Conservation (phyloP, 345 rosid species). For the Anastatica hierochuntica region DNA sequence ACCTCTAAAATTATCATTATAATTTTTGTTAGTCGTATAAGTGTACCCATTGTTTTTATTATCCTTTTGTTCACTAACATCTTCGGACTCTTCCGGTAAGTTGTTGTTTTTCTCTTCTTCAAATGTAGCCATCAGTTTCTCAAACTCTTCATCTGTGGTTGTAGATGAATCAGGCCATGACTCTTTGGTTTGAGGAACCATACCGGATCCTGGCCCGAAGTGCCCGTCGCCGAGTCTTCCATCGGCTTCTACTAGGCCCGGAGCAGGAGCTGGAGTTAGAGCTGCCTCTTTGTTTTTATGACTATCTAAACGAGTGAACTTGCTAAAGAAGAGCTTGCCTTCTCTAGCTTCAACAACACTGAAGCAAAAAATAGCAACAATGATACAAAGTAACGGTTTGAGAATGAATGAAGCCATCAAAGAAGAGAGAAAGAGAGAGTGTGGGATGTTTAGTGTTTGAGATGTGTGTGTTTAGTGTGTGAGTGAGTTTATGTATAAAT, state of each 20-base stretch:
- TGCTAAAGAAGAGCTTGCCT: constrained; percentile 49
- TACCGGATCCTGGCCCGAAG: constrained; percentile 38
- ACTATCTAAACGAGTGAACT: constrained; percentile 31
- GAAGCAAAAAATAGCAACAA: constrained; percentile 16
- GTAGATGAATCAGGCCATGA: constrained; percentile 24
- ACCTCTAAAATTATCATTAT: no score
- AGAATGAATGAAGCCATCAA: constrained; percentile 34
- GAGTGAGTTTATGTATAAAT: constrained; percentile 19
- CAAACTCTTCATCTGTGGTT: constrained; percentile 22
- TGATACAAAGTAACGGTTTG: constrained; percentile 11
- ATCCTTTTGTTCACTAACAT: constrained; percentile 13
- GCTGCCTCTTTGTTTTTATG: not conserved
- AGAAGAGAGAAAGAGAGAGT: not conserved
- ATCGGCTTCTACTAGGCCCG: constrained; percentile 12
- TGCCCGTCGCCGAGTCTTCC: constrained; percentile 30
- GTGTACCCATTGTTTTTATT: constrained; percentile 17
- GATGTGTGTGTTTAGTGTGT: constrained; percentile 6
- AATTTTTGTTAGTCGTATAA: constrained; percentile 11
- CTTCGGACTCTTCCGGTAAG: constrained; percentile 8
- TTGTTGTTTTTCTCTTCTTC: constrained; percentile 23
- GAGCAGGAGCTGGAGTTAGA: constrained; percentile 17
- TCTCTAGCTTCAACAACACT: constrained; percentile 40
- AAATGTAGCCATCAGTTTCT: constrained; percentile 31
- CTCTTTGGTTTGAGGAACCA: constrained; percentile 33
- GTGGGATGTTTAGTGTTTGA: not conserved